Evolutionary conservation across 371 early-diverging fungal genomes (phyloP).

Genomic region (Mortierella polycephala): DNA sequence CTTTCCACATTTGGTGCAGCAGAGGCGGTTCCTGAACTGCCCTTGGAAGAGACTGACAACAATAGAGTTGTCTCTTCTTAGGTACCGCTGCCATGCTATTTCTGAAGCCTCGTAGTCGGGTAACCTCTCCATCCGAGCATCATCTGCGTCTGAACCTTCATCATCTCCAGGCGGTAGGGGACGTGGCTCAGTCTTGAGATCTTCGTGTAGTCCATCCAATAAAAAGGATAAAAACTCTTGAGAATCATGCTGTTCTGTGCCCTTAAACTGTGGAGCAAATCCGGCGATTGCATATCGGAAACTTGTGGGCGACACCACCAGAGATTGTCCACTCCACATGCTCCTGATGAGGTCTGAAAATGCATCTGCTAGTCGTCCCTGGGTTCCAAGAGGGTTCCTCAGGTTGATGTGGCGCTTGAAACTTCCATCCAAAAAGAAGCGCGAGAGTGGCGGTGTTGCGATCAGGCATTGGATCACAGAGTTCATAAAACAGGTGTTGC

Average conservation of each 20-base stretch:
- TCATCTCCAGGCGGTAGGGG: constrained; percentile 23
- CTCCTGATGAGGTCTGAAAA: constrained; percentile 74
- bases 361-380: constrained; percentile 78
- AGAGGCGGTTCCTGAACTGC: constrained; percentile 80
- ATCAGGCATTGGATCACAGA: constrained; percentile 94
- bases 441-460: constrained; percentile 85
- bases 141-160: constrained; percentile 51
- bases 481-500: constrained; percentile 99
- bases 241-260: constrained; percentile 81
- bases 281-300: constrained; percentile 67
- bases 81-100: constrained; percentile 85
- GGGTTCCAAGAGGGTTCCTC: constrained; percentile 83
- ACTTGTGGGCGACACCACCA: constrained; percentile 66
- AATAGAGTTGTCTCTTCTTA: constrained; percentile 84
- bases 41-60: constrained; percentile 94
- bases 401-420: constrained; percentile 79
- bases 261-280: constrained; percentile 74
- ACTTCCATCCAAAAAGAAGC: constrained; percentile 83
- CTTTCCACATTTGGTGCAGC: constrained; percentile 86
- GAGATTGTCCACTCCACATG: constrained; percentile 75
- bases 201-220: constrained; percentile 83
- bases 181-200: constrained; percentile 60
- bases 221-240: constrained; percentile 81
- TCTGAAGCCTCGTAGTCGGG: constrained; percentile 62
- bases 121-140: constrained; percentile 46